phyloP scores from a whole-genome alignment of 768 basidiomycete species.

The Suillus paluster region DNA sequence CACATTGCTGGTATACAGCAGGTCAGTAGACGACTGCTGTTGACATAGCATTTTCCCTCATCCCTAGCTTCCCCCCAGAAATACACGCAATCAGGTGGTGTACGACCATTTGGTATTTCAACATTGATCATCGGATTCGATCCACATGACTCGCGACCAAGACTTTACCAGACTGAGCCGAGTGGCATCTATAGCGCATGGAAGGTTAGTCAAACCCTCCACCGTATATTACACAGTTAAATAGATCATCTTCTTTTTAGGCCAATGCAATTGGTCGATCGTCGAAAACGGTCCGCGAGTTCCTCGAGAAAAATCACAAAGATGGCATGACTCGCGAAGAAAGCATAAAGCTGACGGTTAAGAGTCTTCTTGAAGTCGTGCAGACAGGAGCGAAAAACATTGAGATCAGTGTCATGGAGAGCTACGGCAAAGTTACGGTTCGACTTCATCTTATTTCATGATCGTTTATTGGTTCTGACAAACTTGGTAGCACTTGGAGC shows the following conservation, averaged over 20 bases:
- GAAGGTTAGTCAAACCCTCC: slow-evolving; percentile 67
- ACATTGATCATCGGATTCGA: slow-evolving; percentile 98
- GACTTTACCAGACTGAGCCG: slow-evolving; percentile 96
- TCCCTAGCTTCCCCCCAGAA: slow-evolving; percentile 50
- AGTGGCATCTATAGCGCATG: slow-evolving; percentile 98
- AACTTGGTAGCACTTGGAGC: slow-evolving; percentile 50
- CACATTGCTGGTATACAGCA: slow-evolving; percentile 99
- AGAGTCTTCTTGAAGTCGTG: slow-evolving; percentile 95
- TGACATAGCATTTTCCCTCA: neutral
- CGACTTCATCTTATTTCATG: slow-evolving; percentile 23
- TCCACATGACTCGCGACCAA: slow-evolving; percentile 84
- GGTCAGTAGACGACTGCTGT: slow-evolving; percentile 46
- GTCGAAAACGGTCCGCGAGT: slow-evolving; percentile 97
- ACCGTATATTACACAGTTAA: neutral
- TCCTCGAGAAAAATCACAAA: slow-evolving; percentile 97
- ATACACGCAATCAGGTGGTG: slow-evolving; percentile 99
- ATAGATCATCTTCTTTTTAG: slow-evolving; percentile 42
- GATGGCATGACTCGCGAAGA: slow-evolving; percentile 89
- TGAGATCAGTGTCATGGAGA: slow-evolving; percentile 97
- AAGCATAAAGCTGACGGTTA: slow-evolving; percentile 92
- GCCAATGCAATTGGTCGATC: slow-evolving; percentile 98
- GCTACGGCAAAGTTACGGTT: slow-evolving; percentile 91
- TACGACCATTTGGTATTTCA: slow-evolving; percentile 96
- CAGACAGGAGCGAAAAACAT: slow-evolving; percentile 99
- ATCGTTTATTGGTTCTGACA: neutral